A percentile compares a stretch with the other conserved stretches of the same genome.
Conservation (phyloP, 257 asterid genomes). For the Marsdenia floribunda region DNA sequence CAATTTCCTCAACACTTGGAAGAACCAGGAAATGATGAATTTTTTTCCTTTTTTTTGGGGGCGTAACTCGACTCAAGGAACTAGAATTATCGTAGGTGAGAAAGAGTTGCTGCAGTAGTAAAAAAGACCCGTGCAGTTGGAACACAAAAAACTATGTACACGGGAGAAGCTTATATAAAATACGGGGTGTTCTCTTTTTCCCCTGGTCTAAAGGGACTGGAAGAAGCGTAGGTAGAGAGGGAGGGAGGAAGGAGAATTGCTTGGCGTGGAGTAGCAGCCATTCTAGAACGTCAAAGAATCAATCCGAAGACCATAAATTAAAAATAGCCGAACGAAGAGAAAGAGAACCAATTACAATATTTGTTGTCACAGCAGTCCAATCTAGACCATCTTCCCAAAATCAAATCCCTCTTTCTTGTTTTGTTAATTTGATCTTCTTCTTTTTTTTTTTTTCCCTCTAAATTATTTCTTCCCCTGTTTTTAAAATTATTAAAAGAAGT, state of each 20-base stretch:
- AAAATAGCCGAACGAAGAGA: too few relatives aligned
- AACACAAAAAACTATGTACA: background rate
- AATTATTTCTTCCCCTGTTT: too few relatives aligned
- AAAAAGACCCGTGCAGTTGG: background rate
- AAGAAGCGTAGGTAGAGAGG: background rate
- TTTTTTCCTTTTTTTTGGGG: too few relatives aligned
- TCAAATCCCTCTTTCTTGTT: background rate
- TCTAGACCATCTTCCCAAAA: background rate
- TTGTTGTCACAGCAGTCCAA: conserved; percentile 8
- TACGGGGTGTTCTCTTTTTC: too few relatives aligned
- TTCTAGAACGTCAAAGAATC: conserved; percentile 18
- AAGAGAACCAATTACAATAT: background rate
- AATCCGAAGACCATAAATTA: background rate
- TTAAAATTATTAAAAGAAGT: too few relatives aligned
- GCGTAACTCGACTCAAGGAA: background rate
- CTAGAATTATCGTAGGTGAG: background rate
- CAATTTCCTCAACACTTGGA: background rate
- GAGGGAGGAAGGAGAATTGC: too few relatives aligned
- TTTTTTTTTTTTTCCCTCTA: too few relatives aligned
- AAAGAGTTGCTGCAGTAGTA: background rate
- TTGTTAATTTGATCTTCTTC: too few relatives aligned
- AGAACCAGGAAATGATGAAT: too few relatives aligned
- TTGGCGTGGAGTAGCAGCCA: background rate
- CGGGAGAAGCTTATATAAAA: background rate
- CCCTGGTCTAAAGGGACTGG: background rate